A percentile compares a stretch with the other conserved stretches of the same genome.
Conservation (phyloP, 1,139 yeast species). For the Saccharomyces pastorianus region DNA sequence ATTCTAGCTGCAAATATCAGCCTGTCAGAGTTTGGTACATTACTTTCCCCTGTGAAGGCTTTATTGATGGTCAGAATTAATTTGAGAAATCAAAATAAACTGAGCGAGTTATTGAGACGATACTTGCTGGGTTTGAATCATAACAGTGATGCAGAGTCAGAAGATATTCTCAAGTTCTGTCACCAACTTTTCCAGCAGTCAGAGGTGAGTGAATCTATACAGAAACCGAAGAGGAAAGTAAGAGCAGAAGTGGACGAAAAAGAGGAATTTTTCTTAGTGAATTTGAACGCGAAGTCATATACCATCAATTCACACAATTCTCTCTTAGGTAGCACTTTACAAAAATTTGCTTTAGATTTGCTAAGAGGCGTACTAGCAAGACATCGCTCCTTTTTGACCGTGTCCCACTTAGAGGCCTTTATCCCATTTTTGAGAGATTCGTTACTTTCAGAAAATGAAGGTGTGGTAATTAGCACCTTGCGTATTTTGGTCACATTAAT, state of each 20-base stretch:
- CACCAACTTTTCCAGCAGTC: conserved; percentile 63
- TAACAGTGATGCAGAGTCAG: conserved; percentile 49
- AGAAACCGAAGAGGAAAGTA: conserved; percentile 19
- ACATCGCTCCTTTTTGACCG: conserved; percentile 49
- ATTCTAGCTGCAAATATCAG: conserved; percentile 58
- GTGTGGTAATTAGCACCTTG: conserved; percentile 60
- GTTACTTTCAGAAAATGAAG: conserved; percentile 60
- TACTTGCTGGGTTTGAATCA: conserved; percentile 69
- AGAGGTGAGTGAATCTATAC: conserved; percentile 14
- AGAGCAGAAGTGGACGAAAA: conserved; percentile 30
- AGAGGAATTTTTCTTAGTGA: conserved; percentile 62
- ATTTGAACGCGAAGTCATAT: conserved; percentile 50
- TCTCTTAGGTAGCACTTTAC: conserved; percentile 50
- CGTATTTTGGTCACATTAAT: conserved; percentile 55
- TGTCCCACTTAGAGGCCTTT: conserved; percentile 60
- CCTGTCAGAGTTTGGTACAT: conserved; percentile 47
- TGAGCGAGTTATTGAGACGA: conserved; percentile 72
- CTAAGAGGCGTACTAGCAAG: conserved; percentile 63
- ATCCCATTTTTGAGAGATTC: conserved; percentile 62
- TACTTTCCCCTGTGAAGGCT: conserved; percentile 62
- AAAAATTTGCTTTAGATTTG: conserved; percentile 71
- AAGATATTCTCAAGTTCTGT: conserved; percentile 60
- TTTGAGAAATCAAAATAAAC: conserved; percentile 60
- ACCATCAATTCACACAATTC: conserved; percentile 47
- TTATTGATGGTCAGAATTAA: conserved; percentile 60